Base-by-base conservation (phyloP, 495 filamentous ascomycete species). In the Penicillium paradoxum region DNA sequence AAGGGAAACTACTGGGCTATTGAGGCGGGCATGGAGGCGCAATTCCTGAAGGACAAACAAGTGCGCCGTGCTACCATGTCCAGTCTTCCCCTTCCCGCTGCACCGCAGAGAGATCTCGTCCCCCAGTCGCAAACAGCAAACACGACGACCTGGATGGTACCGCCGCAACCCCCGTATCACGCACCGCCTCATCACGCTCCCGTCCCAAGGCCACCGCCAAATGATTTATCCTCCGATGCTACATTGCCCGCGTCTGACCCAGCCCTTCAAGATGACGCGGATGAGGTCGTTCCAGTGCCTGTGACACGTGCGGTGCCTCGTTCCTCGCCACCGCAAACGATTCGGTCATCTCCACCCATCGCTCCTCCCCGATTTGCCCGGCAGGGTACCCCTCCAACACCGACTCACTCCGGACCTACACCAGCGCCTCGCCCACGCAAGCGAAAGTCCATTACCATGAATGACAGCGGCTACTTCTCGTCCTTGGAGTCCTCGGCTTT, bases 1-100 rank as follows among this genome's bases (percentile, higher is more conserved):
- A 97, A 97, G 71, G 93, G 93, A n/a, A 91, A 96, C 69, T 97
- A 98, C 70, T 98, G 93, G 93, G 81, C 83, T 14, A 95, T 98
- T 60, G 82, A 90, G 60, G 78, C 82, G n/a, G 93, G 93, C 0
- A 85, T 86, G 69, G 93, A 98, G 66, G 73, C 82, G 18, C 84
- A 91, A 50, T 97, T 95, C 64, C 76, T 95, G 67, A 92, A 90
- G 66, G 88, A 91, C 58, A 96, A 91, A 71, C 79, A 77, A 46
- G 65, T 73, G 27, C 81, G 83, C 30, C 80, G 83, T 36, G 73
- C 80, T 30, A 79, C 74, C 5, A 74, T 75, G 69, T 71, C 72
- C 0, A 76, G 70, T 39, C 41, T 78, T 39, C 70, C 74, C 21
- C 65, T 75, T 13, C 69, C 73, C 17, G 62, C 66, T 0, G 61